Conservation (phyloP, 106 monocot species). For the Agapanthus africanus region DNA sequence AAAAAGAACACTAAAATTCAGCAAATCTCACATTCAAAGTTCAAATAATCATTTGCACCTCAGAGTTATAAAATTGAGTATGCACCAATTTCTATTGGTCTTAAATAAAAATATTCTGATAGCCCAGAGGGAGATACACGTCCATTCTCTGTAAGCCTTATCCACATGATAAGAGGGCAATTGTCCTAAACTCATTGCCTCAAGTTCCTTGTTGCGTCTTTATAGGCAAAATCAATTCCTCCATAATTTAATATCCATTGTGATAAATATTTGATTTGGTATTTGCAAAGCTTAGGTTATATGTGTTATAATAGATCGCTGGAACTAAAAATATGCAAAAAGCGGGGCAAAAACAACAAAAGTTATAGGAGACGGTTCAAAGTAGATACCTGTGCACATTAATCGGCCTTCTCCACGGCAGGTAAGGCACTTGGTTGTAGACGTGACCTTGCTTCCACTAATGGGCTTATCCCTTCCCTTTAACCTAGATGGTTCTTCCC, state of each 20-base stretch:
- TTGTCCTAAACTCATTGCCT: too few relatives aligned
- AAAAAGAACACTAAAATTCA: not conserved
- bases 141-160: too few relatives aligned
- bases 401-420: conserved; percentile 86
- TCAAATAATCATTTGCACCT: too few relatives aligned
- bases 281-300: too few relatives aligned
- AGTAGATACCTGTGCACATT: conserved; percentile 77
- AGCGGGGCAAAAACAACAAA: not conserved
- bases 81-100: not conserved
- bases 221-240: too few relatives aligned
- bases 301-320: too few relatives aligned
- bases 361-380: not conserved
- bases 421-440: conserved; percentile 48
- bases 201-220: too few relatives aligned
- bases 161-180: too few relatives aligned
- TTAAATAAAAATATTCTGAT: not conserved
- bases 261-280: not conserved
- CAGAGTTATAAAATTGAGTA: not conserved
- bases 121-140: not conserved
- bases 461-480: conserved; percentile 21
- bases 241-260: not conserved
- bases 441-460: conserved; percentile 9
- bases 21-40: not conserved
- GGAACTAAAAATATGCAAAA: too few relatives aligned
- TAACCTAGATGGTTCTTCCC: conserved; percentile 89